Evolutionary conservation across 306 rosid species (phyloP).

Genomic region (Rubus parviflorus): DNA sequence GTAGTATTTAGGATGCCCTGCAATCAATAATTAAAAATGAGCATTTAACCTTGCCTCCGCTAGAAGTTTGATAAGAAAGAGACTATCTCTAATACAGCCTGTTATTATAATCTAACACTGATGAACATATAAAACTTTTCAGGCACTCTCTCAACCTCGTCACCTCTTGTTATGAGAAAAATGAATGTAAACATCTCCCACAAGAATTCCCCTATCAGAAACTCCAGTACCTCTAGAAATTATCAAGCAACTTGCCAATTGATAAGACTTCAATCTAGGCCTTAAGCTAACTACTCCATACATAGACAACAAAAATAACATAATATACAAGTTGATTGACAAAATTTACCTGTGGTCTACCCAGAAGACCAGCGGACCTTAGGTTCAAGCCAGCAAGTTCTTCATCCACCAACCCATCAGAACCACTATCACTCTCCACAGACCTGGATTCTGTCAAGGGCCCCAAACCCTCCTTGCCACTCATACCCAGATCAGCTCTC

Average conservation of each 20-base stretch:
- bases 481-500: conserved; percentile 46
- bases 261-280: background rate
- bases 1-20: conserved; percentile 76
- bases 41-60: conserved; percentile 3
- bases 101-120: background rate
- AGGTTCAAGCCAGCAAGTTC: conserved; percentile 64
- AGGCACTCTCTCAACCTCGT: background rate
- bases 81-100: background rate
- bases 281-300: background rate
- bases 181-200: background rate
- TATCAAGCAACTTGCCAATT: background rate
- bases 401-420: conserved; percentile 58
- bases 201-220: background rate
- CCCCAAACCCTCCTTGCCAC: conserved; percentile 57
- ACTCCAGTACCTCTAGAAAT: background rate
- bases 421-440: conserved; percentile 46
- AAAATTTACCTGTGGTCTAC: conserved; percentile 76
- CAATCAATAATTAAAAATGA: conserved; percentile 26
- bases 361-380: conserved; percentile 61
- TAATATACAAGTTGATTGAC: background rate
- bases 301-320: too few species aligned
- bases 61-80: background rate
- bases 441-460: conserved; percentile 53
- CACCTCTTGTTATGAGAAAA: background rate
- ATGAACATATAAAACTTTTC: background rate